A percentile compares a stretch with the other conserved stretches of the same genome.
Conservation (phyloP, 1,139 yeast species). For the Geotrichum bryndzae region DNA sequence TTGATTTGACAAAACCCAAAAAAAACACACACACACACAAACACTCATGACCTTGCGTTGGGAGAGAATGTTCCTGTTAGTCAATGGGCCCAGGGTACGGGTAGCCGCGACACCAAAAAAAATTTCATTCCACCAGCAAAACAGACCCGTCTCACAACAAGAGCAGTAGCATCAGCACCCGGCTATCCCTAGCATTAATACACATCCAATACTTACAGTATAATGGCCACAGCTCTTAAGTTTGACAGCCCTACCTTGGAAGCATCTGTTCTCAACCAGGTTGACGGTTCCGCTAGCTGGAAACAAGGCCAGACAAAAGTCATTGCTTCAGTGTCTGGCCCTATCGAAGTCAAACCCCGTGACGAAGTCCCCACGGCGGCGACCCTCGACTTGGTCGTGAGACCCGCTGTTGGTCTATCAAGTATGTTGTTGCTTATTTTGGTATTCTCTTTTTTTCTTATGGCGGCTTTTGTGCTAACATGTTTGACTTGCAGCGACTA, state of each 20-base stretch:
- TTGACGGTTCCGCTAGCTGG: constrained; percentile 76
- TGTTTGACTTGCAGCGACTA: constrained; percentile 42
- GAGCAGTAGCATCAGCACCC: background rate
- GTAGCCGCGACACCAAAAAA: background rate
- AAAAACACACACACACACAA: too few species aligned
- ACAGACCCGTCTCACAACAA: background rate
- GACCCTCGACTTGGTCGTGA: constrained; percentile 69
- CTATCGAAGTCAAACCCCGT: constrained; percentile 75
- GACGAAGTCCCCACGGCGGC: constrained; percentile 82
- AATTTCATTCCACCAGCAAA: background rate
- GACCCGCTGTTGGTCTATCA: constrained; percentile 74
- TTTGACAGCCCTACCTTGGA: background rate
- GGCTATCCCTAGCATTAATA: background rate
- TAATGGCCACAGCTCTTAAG: background rate
- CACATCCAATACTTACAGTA: background rate
- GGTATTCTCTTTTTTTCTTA: background rate
- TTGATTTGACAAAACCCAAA: too few species aligned
- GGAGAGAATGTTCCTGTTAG: background rate
- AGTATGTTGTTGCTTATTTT: constrained; percentile 23
- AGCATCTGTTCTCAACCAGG: constrained; percentile 43
- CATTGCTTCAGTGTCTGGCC: constrained; percentile 79
- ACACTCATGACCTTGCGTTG: background rate
- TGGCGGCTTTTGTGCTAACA: background rate
- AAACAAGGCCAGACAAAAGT: constrained; percentile 49
- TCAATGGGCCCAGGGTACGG: background rate